Evolutionary conservation across 2,329 filamentous ascomycete genomes (phyloP), one percentile per base, ranked within the genome.

Genomic region (Colletotrichum cereale): DNA sequence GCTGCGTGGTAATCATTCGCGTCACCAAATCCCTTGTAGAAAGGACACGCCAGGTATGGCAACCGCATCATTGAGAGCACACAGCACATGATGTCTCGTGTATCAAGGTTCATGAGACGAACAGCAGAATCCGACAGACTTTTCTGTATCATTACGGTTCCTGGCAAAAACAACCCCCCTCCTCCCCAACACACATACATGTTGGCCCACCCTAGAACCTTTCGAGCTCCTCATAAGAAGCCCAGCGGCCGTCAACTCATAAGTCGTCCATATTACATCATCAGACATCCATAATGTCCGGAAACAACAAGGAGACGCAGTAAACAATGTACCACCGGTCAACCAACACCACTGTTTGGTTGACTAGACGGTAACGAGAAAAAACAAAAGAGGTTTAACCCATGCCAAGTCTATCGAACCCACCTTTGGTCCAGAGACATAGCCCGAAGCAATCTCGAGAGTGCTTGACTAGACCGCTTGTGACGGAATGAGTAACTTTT

Each of bases 191-290:
- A 58, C 36, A 44, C 24, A 42, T 8, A 1, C 5, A 8, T 57
- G 11, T 18, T 31, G 36, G 38, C 38, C 38, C 38, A 8, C 7
- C 21, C 2, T 24, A 47, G 4, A 21, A 31, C 31, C 38, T 26
- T 21, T 31, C 24, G 26, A 44, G 38, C 24, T 21, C 38, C 11
- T 29, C 21, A 2, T 12, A 5, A 36, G 21, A 34, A n/a, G 31
- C 3, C 16, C 21, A 26, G 16, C 24, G 21, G 56, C 56, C 56
- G 26, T 58, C 55, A 24, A 58, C 36, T 58, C 55, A 42, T 47
- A 62, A 50, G 58, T 4, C 44, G 24, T 42, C 21, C 24, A 50
- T 62, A 31, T 62, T 38, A 29, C 44, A 26, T 50, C 24, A 62
- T 24, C n/a, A 62, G 44, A 31, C 34, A 50, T 62, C 34, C n/a